Percentiles rank a stretch among this genome's conserved stretches.
phyloP scores from a whole-genome alignment of 345 rosid species.

The Lumnitzera racemosa region DNA sequence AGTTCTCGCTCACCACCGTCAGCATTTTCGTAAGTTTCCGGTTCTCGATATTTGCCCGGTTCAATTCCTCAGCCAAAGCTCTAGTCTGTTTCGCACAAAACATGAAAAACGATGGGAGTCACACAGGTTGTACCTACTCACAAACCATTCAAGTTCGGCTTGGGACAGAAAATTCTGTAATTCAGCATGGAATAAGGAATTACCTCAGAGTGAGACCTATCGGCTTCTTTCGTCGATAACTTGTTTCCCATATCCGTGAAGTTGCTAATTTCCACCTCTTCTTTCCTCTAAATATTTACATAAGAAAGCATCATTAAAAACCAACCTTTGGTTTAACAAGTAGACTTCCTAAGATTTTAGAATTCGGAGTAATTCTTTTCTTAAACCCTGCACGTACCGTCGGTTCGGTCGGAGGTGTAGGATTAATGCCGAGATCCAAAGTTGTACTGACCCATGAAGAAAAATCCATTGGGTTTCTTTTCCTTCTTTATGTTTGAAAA shows the following conservation, averaged over 20 bases:
- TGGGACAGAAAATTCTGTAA: not conserved
- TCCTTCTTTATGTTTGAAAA: too few relatives aligned
- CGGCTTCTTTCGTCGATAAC: too few relatives aligned
- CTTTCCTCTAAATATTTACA: slow-evolving; percentile 13
- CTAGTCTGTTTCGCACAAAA: slow-evolving; percentile 14
- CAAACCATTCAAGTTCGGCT: too few relatives aligned
- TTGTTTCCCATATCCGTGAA: slow-evolving; percentile 21
- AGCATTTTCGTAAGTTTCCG: slow-evolving; percentile 76
- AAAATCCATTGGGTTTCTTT: slow-evolving; percentile 22
- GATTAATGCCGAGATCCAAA: slow-evolving; percentile 41
- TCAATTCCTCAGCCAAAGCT: slow-evolving; percentile 60
- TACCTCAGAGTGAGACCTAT: not conserved
- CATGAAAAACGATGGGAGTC: too few relatives aligned
- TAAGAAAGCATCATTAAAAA: not conserved
- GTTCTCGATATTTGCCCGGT: slow-evolving; percentile 68
- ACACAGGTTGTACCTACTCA: too few relatives aligned
- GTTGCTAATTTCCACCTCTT: slow-evolving; percentile 10
- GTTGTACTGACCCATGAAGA: slow-evolving; percentile 38
- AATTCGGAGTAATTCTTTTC: not conserved
- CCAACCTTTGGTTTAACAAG: too few relatives aligned
- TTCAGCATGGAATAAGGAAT: not conserved
- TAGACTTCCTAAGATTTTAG: not conserved
- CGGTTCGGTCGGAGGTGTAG: slow-evolving; percentile 25
- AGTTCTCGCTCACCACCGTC: slow-evolving; percentile 60
- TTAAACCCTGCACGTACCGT: slow-evolving; percentile 14